Evolutionary conservation across 805 yeast species (phyloP), one percentile per base, ranked within the genome.

Genomic region (Jamesozyma spencerorum): DNA sequence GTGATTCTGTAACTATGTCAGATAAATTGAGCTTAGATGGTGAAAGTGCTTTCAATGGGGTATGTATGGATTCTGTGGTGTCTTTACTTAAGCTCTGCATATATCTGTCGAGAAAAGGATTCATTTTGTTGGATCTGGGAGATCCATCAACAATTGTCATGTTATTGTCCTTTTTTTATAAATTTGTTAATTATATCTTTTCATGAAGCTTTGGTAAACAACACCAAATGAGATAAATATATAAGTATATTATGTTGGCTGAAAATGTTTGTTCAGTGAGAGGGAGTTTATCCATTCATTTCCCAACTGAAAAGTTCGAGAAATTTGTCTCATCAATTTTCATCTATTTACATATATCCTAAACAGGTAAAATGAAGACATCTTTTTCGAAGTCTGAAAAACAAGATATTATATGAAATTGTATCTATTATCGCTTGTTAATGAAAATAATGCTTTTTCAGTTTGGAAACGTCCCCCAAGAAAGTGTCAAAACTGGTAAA

Each of bases 101-200:
- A 41, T 62, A 62, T 34, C 62, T 54, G 15, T 51, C 48, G 15
- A 58, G 36, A 37, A 54, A 53, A 12, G 60, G 39, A 34, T 48
- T 50, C 18, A 40, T 42, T 14, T 39, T 42, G 4, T 47, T 31
- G 18, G 47, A 44, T 8, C 38, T 43, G 2, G 60, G 58, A 11
- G 58, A 50, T 7, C 53, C 56, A 8, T 19, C 18, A 2, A 47
- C 34, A 12, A 49, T 43, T 4, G 49, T 34, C 55, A 49, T 50
- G 15, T 18, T 29, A 19, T 31, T 3, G 3, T 32, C 24, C 27
- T 33, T 20, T 36, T 5, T 32, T 26, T 31, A 12, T 15, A 14
- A 18, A n/a, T 29, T 29, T 6, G n/a, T 5, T 7, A n/a, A 14
- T 6, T 31, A 24, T 20, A 6, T 28, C n/a, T n/a, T 28, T 28